Base-by-base conservation (phyloP, 2,329 filamentous ascomycete genomes). In the Calonectria pseudoreteaudii region DNA sequence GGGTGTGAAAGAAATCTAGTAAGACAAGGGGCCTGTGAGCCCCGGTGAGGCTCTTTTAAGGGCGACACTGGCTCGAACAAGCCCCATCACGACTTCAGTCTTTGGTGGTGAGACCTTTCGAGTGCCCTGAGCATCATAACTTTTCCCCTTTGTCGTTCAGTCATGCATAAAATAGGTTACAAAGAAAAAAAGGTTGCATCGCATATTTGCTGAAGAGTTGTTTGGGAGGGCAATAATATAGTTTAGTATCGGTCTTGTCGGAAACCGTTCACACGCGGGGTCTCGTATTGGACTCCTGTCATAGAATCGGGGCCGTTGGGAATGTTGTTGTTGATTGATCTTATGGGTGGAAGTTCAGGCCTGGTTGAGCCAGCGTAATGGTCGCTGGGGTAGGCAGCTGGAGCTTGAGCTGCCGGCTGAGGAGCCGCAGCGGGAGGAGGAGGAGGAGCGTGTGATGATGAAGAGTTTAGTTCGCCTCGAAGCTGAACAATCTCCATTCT, bases 271-370 rank as follows among this genome's bases (percentile, higher is more conserved):
- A 84, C 75, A 28, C 87, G 85, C 3, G 88, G 85, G 8, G 85
- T 83, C 34, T 91, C 90, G 66, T 93, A 93, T 79, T 93, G 91
- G 8, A 93, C 90, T 2, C 91, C 91, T 1, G 90, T 92, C 91
- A 93, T 93, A 1, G 90, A 90, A 28, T 93, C 91, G 1, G 91
- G 88, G 0, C 82, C 83, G 36, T 82, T 85, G 7, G 84, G 80
- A 11, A 88, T 81, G 70, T 83, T 84, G 66, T 85, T 85, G 77
- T 86, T 88, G 20, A 91, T 82, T 20, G 88, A 87, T 14, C 91
- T 86, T 44, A 93, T 85, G 2, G 91, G 91, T 16, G 91, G 91
- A 36, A 93, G 84, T 77, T 91, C 88, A 18, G 87, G 86, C 26
- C 89, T 86, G 76, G 80, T 79, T 73, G 84, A 68, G 73, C 73